These are phyloP conservation scores for Kwoniella bestiolae DNA, from an alignment of 768 basidiomycete species.

Conservation along the genomic window DNA sequence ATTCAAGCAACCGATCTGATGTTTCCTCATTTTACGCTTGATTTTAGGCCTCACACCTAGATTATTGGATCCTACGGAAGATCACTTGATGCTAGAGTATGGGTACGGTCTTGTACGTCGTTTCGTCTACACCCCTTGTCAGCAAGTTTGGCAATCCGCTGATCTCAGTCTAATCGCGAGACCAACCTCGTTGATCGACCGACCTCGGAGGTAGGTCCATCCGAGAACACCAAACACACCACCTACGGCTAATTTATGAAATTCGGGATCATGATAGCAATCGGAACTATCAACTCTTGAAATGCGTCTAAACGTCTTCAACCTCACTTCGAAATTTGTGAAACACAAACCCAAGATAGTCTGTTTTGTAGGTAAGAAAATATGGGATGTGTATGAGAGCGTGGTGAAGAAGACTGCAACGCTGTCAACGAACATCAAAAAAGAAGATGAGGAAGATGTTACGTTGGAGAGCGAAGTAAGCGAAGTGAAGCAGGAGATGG, in stretches of 20 bases:
- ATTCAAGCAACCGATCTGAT: no score
- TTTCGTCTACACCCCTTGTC: background rate
- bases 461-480: background rate
- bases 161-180: constrained; percentile 56
- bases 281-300: constrained; percentile 56
- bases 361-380: constrained; percentile 78
- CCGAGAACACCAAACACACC: no score
- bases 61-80: constrained; percentile 65
- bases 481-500: background rate
- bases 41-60: constrained; percentile 65
- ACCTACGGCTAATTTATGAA: no score
- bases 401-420: constrained; percentile 55
- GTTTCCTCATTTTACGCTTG: background rate
- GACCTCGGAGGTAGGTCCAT: constrained; percentile 68
- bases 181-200: constrained; percentile 77
- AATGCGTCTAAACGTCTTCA: constrained; percentile 62
- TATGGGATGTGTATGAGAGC: constrained; percentile 61
- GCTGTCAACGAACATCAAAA: background rate
- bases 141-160: background rate
- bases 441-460: background rate
- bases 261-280: constrained; percentile 39
- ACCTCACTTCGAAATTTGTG: constrained; percentile 67
- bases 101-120: constrained; percentile 69
- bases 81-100: constrained; percentile 66
- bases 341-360: constrained; percentile 68